Evolutionary conservation across 2,329 filamentous ascomycete species (phyloP), one percentile per base, ranked within the genome.

Genomic region (Furcasterigmium furcatum): DNA sequence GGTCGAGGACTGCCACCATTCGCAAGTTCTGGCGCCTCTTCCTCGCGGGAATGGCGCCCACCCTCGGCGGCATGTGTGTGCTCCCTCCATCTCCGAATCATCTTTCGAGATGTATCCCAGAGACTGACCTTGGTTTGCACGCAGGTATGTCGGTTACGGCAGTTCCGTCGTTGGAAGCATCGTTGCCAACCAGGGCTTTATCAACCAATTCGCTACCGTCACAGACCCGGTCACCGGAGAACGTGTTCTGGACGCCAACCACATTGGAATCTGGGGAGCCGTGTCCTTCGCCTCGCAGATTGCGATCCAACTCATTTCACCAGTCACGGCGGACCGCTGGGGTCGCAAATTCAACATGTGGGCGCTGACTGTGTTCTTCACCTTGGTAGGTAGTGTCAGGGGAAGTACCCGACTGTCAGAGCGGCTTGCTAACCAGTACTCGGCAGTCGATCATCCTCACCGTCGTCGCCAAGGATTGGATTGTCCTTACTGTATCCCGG

Each of bases 151-250:
- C 38, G 42, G 42, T 34, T 44, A 44, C 34, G 32, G 20, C 5
- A 29, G 27, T 20, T 44, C 42, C 6, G 34, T 44, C 21, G 14
- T 38, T 10, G 34, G 42, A 3, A 38, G 35, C 14, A 25, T 44
- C 5, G 34, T 44, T 9, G 42, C 42, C 32, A 44, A 44, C 24
- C 16, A 29, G 24, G 42, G 42, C 34, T 44, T 44, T 22, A 19
- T 44, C 34, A 14, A 38, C n/a, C 34, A 44, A 19, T 44, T 44
- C 22, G 42, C 32, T 9, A 44, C 42, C 13, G 22, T 38, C 8
- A 18, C 9, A 13, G 42, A 44, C 19, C 42, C 35, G 4, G 38
- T n/a, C 20, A 44, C 42, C 3, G 42, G 42, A 20, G 22, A 39
- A 13, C 12, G 18, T 5, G 42, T 32, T 13, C 42, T 44, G 4